Percentiles rank a stretch among this genome's conserved stretches.
Conservation (phyloP, 352 stramenopile genomes). For the Globisporangium irregulare region DNA sequence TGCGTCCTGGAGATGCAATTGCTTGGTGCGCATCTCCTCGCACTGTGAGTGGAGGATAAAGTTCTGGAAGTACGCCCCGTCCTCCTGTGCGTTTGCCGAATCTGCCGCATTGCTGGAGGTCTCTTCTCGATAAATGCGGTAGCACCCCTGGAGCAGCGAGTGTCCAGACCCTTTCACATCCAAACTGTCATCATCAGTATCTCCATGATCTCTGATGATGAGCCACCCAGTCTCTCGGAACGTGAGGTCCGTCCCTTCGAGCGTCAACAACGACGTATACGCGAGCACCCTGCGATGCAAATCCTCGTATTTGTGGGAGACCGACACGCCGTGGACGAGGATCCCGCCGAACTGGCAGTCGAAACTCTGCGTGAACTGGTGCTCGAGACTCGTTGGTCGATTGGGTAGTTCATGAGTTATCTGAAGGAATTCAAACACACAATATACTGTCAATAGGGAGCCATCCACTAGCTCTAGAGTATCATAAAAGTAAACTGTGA, state of each 20-base stretch:
- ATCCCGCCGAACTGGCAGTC: conserved; percentile 1
- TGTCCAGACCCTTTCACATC: background rate
- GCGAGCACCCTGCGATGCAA: background rate
- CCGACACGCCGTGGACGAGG: conserved; percentile 4
- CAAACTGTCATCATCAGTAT: background rate
- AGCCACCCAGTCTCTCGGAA: conserved; percentile 5
- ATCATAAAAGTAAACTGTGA: background rate
- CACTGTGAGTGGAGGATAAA: conserved; percentile 6
- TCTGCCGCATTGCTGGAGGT: background rate
- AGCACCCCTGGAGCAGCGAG: background rate
- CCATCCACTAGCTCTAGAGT: no score
- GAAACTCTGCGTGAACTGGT: background rate
- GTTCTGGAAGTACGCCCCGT: conserved; percentile 13
- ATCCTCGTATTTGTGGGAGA: conserved; percentile 2
- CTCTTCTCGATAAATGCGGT: background rate
- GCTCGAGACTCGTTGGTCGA: background rate
- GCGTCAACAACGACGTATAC: background rate
- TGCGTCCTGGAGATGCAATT: conserved; percentile 2
- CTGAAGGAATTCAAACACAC: background rate
- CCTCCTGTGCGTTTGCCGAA: background rate
- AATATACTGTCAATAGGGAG: background rate
- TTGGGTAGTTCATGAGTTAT: background rate
- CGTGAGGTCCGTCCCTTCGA: background rate
- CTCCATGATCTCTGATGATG: background rate
- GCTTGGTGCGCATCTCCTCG: conserved; percentile 6